Conservation (phyloP, 1,284 basidiomycete species). For the Puccinia coronata region DNA sequence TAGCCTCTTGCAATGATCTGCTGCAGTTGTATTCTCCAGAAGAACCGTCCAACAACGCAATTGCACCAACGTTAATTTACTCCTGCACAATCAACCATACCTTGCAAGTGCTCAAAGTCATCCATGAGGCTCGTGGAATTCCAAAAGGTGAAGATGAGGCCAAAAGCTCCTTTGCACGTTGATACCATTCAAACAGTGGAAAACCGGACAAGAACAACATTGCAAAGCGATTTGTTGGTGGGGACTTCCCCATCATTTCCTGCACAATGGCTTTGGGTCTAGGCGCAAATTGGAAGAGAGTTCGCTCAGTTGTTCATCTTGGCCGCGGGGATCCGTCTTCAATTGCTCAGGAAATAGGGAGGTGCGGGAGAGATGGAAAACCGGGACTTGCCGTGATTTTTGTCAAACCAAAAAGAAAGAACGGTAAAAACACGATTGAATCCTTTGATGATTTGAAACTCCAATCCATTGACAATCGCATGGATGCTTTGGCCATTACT, state of each 20-base stretch:
- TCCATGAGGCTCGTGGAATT: not conserved
- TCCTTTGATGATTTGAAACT: not conserved
- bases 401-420: not conserved
- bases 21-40: not conserved
- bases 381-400: not conserved
- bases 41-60: not conserved
- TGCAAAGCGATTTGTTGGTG: not conserved
- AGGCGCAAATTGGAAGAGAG: slow-evolving; percentile 1
- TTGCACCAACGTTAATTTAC: not conserved
- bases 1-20: not conserved
- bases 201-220: not conserved
- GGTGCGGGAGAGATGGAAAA: slow-evolving; percentile 9
- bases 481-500: slow-evolving; percentile 5
- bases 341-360: not conserved
- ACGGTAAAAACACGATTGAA: not conserved
- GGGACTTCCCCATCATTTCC: not conserved
- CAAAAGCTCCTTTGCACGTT: not conserved
- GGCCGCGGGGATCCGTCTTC: not conserved
- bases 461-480: not conserved
- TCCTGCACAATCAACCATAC: not conserved
- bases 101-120: not conserved
- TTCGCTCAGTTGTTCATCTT: not conserved
- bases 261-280: slow-evolving; percentile 26
- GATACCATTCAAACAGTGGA: not conserved
- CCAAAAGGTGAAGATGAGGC: not conserved